These are phyloP conservation scores for Vachellia collinsii DNA, from an alignment of 306 rosid species.

Conservation along the genomic window DNA sequence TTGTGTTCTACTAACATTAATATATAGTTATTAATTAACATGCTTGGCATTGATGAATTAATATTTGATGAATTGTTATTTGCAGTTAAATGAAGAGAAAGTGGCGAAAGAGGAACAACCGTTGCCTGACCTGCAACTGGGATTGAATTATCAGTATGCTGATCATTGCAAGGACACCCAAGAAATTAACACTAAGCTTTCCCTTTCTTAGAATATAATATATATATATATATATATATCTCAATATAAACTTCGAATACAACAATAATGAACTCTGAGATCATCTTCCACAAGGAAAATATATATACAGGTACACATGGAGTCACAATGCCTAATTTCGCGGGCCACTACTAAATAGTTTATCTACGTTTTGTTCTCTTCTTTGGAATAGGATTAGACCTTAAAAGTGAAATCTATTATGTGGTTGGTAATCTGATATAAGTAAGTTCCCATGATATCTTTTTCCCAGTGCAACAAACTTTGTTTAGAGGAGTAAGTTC, in stretches of 20 bases:
- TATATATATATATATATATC: not conserved
- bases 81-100: constrained; percentile 56
- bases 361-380: not conserved
- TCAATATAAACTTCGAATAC: constrained; percentile 25
- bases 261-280: constrained; percentile 20
- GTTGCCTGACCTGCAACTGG: constrained; percentile 65
- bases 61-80: not conserved
- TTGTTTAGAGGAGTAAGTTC: not conserved
- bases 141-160: constrained; percentile 43
- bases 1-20: not conserved
- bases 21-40: not conserved
- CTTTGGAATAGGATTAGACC: constrained; percentile 20
- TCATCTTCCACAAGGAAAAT: constrained; percentile 23
- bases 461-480: constrained; percentile 12
- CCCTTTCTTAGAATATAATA: constrained; percentile 66
- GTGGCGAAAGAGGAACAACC: constrained; percentile 41
- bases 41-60: not conserved
- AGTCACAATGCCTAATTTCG: constrained; percentile 8
- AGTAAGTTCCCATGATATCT: constrained; percentile 3
- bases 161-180: constrained; percentile 45
- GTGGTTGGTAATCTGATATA: not conserved
- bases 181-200: constrained; percentile 68
- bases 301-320: constrained; percentile 5
- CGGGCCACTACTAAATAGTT: constrained; percentile 19
- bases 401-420: not conserved